phyloP scores from a whole-genome alignment of 2,329 filamentous ascomycete genomes.

The Dactylonectria macrodidyma region DNA sequence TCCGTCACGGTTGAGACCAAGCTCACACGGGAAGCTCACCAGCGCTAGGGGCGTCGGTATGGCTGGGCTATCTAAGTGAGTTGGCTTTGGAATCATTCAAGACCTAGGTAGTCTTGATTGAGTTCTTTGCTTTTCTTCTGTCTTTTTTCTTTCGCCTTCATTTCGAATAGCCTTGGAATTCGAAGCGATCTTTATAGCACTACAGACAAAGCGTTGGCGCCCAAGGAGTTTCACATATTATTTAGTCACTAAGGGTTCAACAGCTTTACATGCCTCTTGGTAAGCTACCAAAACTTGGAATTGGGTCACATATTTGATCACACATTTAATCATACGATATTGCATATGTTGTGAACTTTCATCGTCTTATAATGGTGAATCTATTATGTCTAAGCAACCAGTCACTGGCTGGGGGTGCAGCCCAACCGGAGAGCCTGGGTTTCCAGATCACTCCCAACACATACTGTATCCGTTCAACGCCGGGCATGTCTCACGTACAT shows the following conservation, averaged over 20 bases:
- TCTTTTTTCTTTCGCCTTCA: conserved; percentile 9
- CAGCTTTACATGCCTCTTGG: background rate
- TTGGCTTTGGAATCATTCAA: too few species aligned
- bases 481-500: conserved; percentile 23
- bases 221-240: conserved; percentile 15
- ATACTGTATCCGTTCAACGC: conserved; percentile 29
- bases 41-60: conserved; percentile 40
- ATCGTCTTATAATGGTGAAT: conserved; percentile 20
- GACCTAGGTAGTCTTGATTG: background rate
- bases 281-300: conserved; percentile 1
- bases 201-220: conserved; percentile 40
- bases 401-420: background rate
- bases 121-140: conserved; percentile 5
- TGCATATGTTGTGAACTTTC: background rate
- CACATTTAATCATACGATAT: background rate
- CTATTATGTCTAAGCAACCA: conserved; percentile 21
- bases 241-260: background rate
- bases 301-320: conserved; percentile 1
- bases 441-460: conserved; percentile 32
- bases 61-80: conserved; percentile 32
- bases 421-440: conserved; percentile 8
- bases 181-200: conserved; percentile 27
- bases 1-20: conserved; percentile 46
- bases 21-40: conserved; percentile 44
- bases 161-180: conserved; percentile 6